phyloP scores from a whole-genome alignment of 495 filamentous ascomycete genomes.

The Chaetomidium leptoderma region DNA sequence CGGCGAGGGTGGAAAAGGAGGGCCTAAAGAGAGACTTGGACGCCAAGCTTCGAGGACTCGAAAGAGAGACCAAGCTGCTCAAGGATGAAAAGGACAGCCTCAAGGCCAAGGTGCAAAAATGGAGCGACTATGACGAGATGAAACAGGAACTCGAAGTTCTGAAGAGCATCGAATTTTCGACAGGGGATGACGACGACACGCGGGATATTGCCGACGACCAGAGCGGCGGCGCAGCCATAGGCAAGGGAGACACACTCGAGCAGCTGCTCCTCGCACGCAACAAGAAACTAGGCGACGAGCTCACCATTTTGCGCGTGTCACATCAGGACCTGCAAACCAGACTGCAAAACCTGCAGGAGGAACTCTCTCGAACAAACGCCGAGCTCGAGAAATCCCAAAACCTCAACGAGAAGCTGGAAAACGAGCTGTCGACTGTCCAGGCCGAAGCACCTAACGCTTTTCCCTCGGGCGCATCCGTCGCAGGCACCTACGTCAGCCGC shows the following conservation, averaged over 20 bases:
- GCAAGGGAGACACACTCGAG: conserved; percentile 78
- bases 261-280: conserved; percentile 88
- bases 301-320: conserved; percentile 87
- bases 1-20: conserved; percentile 74
- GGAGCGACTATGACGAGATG: conserved; percentile 92
- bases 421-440: conserved; percentile 84
- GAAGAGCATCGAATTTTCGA: conserved; percentile 95
- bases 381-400: conserved; percentile 82
- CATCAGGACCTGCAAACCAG: conserved; percentile 85
- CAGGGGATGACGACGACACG: conserved; percentile 75
- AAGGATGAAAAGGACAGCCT: conserved; percentile 67
- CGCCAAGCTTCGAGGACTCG: conserved; percentile 63
- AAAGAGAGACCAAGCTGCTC: conserved; percentile 64
- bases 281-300: conserved; percentile 90
- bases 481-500: conserved; percentile 83
- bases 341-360: conserved; percentile 74
- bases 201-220: conserved; percentile 33
- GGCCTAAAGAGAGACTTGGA: conserved; percentile 69
- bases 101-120: conserved; percentile 75
- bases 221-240: conserved; percentile 51
- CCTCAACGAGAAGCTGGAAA: conserved; percentile 84
- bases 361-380: conserved; percentile 74
- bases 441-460: conserved; percentile 77
- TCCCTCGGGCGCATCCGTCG: conserved; percentile 82
- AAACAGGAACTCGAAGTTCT: conserved; percentile 93